phyloP scores from a whole-genome alignment of 225 moss, liverwort and hornwort species.

The Bryoerythrophyllum caledonicum region DNA sequence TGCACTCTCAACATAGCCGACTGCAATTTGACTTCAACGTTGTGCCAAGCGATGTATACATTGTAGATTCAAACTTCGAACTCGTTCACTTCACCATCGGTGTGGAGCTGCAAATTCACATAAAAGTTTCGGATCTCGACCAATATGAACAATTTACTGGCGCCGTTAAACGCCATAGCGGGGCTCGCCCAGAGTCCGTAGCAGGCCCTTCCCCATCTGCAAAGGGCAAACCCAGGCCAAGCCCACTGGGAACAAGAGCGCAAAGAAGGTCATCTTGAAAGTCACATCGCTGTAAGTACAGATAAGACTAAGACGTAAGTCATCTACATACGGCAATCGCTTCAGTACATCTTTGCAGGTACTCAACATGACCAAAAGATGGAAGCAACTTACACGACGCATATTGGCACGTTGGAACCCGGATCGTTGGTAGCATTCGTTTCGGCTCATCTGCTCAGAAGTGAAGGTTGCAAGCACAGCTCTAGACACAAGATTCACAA shows the following conservation, averaged over 20 bases:
- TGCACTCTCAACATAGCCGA: neutral
- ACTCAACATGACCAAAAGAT: neutral
- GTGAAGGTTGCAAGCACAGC: constrained; percentile 88
- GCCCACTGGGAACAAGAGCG: constrained; percentile 36
- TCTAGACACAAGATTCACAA: constrained; percentile 31
- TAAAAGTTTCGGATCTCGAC: too few relatives aligned
- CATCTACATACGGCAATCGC: constrained; percentile 6
- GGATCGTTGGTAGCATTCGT: constrained; percentile 96
- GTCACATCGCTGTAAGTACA: constrained; percentile 43
- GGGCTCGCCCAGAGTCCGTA: too few relatives aligned
- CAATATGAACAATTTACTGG: too few relatives aligned
- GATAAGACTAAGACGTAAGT: neutral
- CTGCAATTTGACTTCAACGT: neutral
- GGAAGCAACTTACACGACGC: constrained; percentile 67
- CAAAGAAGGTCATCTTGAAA: constrained; percentile 44
- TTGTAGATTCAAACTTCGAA: too few relatives aligned
- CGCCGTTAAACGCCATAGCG: too few relatives aligned
- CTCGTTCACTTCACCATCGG: too few relatives aligned
- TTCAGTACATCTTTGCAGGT: neutral
- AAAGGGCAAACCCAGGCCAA: constrained; percentile 46
- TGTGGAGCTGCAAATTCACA: too few relatives aligned
- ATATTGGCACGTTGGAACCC: constrained; percentile 97
- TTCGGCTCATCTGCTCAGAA: constrained; percentile 94
- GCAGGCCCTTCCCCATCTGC: constrained; percentile 30
- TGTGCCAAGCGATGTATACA: constrained; percentile 1